Percentiles rank a stretch among this genome's conserved stretches.
Conservation (phyloP, 2,329 filamentous ascomycete genomes). For the Talaromyces albobiverticillius region DNA sequence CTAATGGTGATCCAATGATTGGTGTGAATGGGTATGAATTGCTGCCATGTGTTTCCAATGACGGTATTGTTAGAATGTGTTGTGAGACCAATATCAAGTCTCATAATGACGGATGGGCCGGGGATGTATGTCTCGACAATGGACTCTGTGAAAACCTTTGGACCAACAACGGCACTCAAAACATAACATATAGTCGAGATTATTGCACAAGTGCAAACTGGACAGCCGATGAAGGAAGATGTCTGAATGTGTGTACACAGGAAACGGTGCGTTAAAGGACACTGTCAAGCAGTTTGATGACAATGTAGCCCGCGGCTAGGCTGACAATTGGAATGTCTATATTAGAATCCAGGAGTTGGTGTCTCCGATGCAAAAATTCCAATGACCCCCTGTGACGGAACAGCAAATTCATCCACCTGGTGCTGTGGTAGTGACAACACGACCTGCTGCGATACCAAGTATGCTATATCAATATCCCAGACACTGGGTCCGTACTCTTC, state of each 20-base stretch:
- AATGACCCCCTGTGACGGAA: conserved; percentile 8
- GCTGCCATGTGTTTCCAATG: too few relatives aligned
- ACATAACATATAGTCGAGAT: neutral
- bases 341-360: conserved; percentile 3
- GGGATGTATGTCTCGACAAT: conserved; percentile 3
- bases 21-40: too few relatives aligned
- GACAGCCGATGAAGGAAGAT: neutral
- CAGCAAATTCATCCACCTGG: conserved; percentile 7
- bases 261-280: neutral
- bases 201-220: neutral
- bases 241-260: conserved; percentile 3
- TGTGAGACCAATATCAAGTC: neutral
- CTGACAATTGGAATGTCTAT: neutral
- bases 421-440: neutral
- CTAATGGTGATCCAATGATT: too few relatives aligned
- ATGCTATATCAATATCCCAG: conserved; percentile 1
- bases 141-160: neutral
- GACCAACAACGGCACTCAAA: neutral
- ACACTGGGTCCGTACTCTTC: neutral
- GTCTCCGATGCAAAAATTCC: neutral
- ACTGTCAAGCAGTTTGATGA: neutral
- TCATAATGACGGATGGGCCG: neutral
- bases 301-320: neutral
- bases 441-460: neutral
- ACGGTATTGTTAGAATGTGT: conserved; percentile 1